These are phyloP conservation scores for Fragaria vesca DNA, from an alignment of 306 rosid species.

Conservation along the genomic window DNA sequence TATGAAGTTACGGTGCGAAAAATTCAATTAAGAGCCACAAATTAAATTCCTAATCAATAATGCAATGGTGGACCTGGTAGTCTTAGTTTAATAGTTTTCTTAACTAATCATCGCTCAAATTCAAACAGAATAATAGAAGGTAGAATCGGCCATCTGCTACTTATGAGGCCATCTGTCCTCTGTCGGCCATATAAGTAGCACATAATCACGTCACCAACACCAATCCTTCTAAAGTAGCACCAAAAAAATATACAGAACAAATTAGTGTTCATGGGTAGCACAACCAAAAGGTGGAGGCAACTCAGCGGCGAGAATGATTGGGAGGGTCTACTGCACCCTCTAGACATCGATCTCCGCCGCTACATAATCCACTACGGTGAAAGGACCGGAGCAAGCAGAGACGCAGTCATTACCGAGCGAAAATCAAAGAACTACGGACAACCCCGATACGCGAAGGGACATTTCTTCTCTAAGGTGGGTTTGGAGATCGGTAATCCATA, in stretches of 20 bases:
- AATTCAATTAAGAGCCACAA: too few relatives aligned
- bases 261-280: background rate
- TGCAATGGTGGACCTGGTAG: too few relatives aligned
- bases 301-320: conserved; percentile 45
- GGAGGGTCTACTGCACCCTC: conserved; percentile 45
- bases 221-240: too few relatives aligned
- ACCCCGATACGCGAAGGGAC: conserved; percentile 29
- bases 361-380: conserved; percentile 57
- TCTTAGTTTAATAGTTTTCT: too few relatives aligned
- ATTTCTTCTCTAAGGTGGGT: conserved; percentile 48
- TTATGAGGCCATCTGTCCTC: too few relatives aligned
- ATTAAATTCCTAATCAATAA: too few relatives aligned
- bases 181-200: too few relatives aligned
- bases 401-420: conserved; percentile 38
- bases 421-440: conserved; percentile 40
- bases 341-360: conserved; percentile 45
- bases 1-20: too few relatives aligned
- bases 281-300: conserved; percentile 39
- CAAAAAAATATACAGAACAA: background rate
- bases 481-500: conserved; percentile 38
- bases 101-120: too few relatives aligned
- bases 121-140: too few relatives aligned
- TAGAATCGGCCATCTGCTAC: too few relatives aligned
- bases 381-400: conserved; percentile 59
- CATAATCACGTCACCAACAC: too few relatives aligned